Evolutionary conservation across 345 rosid genomes (phyloP), one percentile per base, ranked within the genome.

Genomic region (Eucalyptus virginea): DNA sequence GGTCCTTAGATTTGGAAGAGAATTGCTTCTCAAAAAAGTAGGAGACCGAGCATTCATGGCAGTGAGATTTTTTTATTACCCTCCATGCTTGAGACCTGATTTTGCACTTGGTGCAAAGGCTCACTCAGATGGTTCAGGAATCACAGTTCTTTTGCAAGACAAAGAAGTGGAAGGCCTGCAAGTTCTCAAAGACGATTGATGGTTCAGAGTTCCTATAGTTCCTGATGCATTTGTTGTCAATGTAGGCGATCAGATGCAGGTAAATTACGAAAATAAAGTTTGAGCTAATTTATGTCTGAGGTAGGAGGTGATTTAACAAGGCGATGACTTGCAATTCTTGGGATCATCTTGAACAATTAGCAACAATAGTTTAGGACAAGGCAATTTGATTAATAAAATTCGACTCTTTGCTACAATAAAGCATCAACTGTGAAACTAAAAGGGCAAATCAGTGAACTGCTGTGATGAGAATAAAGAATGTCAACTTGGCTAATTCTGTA

Each of bases 61-160:
- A 13, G 89, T 34, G 16, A 90, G 94, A 52, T 90, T 91, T 81
- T 90, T 88, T 87, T 42, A 87, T 45, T 91, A 91, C 86, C 94
- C 92, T 58, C 91, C 93, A 17, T 91, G 94, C 87, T 90, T 89
- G 28, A 69, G 80, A 87, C 93, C 93, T 34, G 90, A 89, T 42
- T 85, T 49, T 18, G 88, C 86, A 72, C 91, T 92, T 28, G 94
- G 94, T 18, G 80, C 90, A 23, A 92, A 91, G 72, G 90, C 93
- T 9, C 93, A 91, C 44, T 89, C 92, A 14, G 94, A 93, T 90
- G 93, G 89, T 23, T 89, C 93, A 56, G 93, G 92, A 87, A 42
- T 91, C 28, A 87, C 91, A 28, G 81, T 92, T 87, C 91, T 92
- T 81, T 48, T 91, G 56, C 93, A 88, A 37, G 92, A 92, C 85